Base-by-base conservation (phyloP, 495 filamentous ascomycete species). In the Penicillium fimorum region DNA sequence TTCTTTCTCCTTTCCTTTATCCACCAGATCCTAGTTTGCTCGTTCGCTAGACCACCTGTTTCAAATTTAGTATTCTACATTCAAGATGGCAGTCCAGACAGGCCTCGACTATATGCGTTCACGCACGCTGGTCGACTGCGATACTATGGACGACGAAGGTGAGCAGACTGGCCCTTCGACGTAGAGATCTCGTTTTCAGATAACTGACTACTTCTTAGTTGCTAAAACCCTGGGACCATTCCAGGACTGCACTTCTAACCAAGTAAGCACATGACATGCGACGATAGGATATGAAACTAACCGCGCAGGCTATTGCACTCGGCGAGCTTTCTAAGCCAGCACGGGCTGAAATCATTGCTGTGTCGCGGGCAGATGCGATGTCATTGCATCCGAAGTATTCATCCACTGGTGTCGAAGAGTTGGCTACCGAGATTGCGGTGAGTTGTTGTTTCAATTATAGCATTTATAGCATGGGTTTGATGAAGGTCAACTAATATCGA, bases 191-290 rank as follows among this genome's bases (percentile, higher is more conserved):
- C 50, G 2, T 41, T 33, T 17, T 10, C 12, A 32, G 6, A 30
- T 49, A 44, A 13, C 45, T 45, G 38, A 52, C 38, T 10, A 32
- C 7, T 44, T n/a, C 42, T 12, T 42, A 83, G 83, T 85, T 6
- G 77, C 81, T n/a, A 75, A 70, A 58, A 64, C 74, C 15, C 63
- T 84, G 0, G 84, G 83, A 12, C 83, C 82, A 0, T 88, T 87
- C 58, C 72, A 76, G 18, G 83, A 87, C 57, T 86, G 81, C 60
- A 87, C 84, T n/a, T 86, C 84, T 3, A 87, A 87, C 55, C 84
- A 86, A 69, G 83, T 84, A 65, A 47, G 63, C 17, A 1, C 2
- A 18, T 32, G 13, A 29, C 13, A 30, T 41, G 1, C 27, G 17
- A n/a, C 27, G 5, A 29, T 8, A 13, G 32, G 12, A 18, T 35